Evolutionary conservation across 2,329 filamentous ascomycete species (phyloP), one percentile per base, ranked within the genome.

Genomic region (Aspergillus pseudoglaucus): DNA sequence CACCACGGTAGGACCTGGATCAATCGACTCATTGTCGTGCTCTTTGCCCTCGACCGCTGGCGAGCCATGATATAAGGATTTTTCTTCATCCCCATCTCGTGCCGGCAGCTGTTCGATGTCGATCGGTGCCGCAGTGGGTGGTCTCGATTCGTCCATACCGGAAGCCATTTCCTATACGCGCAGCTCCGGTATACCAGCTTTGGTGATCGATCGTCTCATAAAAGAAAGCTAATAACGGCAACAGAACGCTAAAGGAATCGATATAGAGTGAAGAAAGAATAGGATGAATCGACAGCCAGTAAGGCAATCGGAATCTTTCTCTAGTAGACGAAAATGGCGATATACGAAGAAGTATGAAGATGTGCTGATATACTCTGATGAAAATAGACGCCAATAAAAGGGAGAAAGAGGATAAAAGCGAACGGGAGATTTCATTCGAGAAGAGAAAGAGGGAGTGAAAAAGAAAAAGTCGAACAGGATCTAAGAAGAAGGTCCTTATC

Each of bases 1-100:
- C 1, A 85, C 73, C 43, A 71, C 65, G 14, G 76, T 67, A 1
- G 75, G 62, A 17, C 17, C 14, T 17, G 30, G 27, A 12, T 38
- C n/a, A 22, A 14, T 9, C 9, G 9, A 14, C 10, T 33, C 9
- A 12, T 17, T 33, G 6, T 38, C 12, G 8, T 35, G 30, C 10
- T 45, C 43, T 25, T 45, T 45, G 3, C 33, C 43, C 17, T 45
- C 43, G 5, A 37, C 8, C 3, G 22, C 43, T 4, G 30, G 30
- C 9, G 32, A 8, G 17, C 37, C 33, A 25, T 15, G 18, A 17
- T 3, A 14, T 5, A 23, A 3, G 17, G 23, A 32, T 17, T 17
- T 23, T 15, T 45, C 43, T 22, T 44, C 30, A 8, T 23, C 25
- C n/a, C 12, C 10, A 32, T 17, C 10, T 27, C 10, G 12, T 37